Evolutionary conservation across 768 basidiomycete genomes (phyloP).

Genomic region (Pleurotus eryngii): DNA sequence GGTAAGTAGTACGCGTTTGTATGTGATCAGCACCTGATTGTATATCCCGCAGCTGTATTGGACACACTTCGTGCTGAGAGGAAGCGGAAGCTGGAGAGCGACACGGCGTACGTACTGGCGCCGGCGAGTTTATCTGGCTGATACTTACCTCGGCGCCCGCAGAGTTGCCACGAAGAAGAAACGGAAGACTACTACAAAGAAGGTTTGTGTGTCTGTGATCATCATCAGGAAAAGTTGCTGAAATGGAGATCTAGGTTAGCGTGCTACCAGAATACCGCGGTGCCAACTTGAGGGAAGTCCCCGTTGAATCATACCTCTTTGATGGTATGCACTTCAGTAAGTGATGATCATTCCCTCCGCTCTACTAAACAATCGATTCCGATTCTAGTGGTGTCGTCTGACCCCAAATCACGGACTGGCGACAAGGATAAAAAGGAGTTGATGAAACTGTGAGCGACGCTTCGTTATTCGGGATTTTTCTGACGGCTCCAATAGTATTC

Average conservation of each 20-base stretch:
- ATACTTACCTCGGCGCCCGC: slow-evolving; percentile 16
- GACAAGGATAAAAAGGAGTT: slow-evolving; percentile 69
- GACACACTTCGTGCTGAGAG: slow-evolving; percentile 60
- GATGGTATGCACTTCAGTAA: slow-evolving; percentile 76
- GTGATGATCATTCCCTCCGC: slow-evolving; percentile 21
- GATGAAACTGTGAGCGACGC: slow-evolving; percentile 52
- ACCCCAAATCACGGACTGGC: slow-evolving; percentile 66
- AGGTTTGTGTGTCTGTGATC: slow-evolving; percentile 30
- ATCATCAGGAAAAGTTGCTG: not conserved
- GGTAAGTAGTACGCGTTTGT: slow-evolving; percentile 32
- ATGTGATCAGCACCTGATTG: not conserved
- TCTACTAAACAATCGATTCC: not conserved
- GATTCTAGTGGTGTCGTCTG: slow-evolving; percentile 66
- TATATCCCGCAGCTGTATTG: slow-evolving; percentile 43
- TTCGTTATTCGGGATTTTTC: not conserved
- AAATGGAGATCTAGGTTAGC: slow-evolving; percentile 35
- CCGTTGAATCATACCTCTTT: slow-evolving; percentile 65
- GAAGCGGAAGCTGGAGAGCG: slow-evolving; percentile 73
- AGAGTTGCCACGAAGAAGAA: slow-evolving; percentile 47
- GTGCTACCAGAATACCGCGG: slow-evolving; percentile 69
- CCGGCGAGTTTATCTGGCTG: not conserved
- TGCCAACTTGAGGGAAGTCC: slow-evolving; percentile 55
- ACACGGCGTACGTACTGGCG: slow-evolving; percentile 38
- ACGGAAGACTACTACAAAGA: slow-evolving; percentile 48
- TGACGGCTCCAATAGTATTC: slow-evolving; percentile 46